Percentiles rank a stretch among this genome's conserved stretches.
Conservation (phyloP, 106 monocot species). For the Dioscorea zingiberensis region DNA sequence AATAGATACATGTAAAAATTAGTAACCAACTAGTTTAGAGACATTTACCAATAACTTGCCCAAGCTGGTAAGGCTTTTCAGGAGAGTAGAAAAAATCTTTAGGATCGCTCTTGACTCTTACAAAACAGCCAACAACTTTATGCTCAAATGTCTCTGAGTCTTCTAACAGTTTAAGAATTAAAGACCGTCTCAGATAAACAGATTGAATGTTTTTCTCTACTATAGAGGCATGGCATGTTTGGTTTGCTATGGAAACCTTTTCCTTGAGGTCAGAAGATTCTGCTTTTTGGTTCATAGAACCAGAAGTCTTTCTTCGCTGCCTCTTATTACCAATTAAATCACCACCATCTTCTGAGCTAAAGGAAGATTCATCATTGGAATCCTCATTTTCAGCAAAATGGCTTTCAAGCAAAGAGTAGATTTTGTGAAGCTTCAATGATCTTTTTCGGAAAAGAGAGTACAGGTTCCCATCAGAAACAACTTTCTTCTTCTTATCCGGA, state of each 20-base stretch:
- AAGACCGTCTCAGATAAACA: conserved; percentile 58
- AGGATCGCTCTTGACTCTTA: conserved; percentile 65
- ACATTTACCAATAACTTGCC: conserved; percentile 55
- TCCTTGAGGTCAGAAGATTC: conserved; percentile 13
- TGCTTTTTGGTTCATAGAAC: conserved; percentile 4
- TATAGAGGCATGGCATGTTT: conserved; percentile 51
- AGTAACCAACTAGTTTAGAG: background rate
- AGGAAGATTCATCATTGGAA: conserved; percentile 14
- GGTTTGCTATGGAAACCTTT: conserved; percentile 11
- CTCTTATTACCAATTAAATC: conserved; percentile 17
- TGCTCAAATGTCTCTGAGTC: conserved; percentile 51
- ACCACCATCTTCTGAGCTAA: conserved; percentile 38
- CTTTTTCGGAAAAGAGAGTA: conserved; percentile 51
- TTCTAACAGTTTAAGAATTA: conserved; percentile 52
- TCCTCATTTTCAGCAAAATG: conserved; percentile 51
- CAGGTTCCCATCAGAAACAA: conserved; percentile 61
- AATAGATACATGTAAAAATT: background rate
- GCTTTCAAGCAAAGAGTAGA: conserved; percentile 44
- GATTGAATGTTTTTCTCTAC: conserved; percentile 57
- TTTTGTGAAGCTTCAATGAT: conserved; percentile 43
- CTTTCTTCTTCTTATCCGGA: conserved; percentile 47
- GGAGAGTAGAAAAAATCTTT: conserved; percentile 35
- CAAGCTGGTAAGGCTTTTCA: conserved; percentile 45
- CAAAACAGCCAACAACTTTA: conserved; percentile 79
- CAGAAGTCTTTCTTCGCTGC: conserved; percentile 14